Evolutionary conservation across 2,329 filamentous ascomycete genomes (phyloP).

Genomic region (Alternaria metachromatica): DNA sequence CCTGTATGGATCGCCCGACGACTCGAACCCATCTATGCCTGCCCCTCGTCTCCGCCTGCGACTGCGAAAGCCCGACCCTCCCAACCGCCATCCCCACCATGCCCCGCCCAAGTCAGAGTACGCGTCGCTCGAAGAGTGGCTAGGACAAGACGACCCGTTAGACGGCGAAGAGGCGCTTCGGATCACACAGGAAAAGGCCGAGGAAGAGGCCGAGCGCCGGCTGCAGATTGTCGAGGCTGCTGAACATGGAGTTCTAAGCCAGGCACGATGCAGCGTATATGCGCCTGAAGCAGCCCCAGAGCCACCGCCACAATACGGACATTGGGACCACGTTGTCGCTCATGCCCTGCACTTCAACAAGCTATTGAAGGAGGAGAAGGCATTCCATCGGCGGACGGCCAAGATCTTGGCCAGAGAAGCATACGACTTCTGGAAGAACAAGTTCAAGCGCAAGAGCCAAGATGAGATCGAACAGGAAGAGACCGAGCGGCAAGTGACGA

Average conservation of each 20-base stretch:
- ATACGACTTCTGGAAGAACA: conserved; percentile 74
- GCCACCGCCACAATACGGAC: conserved; percentile 80
- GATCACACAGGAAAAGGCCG: conserved; percentile 40
- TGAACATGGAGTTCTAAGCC: conserved; percentile 76
- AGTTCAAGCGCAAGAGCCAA: conserved; percentile 59
- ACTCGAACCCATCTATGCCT: conserved; percentile 25
- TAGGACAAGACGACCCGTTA: conserved; percentile 59
- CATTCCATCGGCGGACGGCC: conserved; percentile 75
- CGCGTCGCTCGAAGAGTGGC: conserved; percentile 69
- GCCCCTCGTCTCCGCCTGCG: conserved; percentile 55
- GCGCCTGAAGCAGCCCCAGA: conserved; percentile 76
- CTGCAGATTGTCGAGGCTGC: conserved; percentile 74
- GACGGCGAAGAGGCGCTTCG: conserved; percentile 51
- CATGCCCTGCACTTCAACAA: conserved; percentile 82
- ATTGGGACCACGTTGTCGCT: conserved; percentile 81
- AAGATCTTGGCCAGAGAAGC: conserved; percentile 82
- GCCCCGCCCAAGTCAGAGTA: conserved; percentile 54
- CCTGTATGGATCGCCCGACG: conserved; percentile 28
- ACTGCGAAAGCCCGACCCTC: conserved; percentile 59
- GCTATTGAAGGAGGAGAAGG: conserved; percentile 79
- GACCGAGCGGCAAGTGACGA: conserved; percentile 67
- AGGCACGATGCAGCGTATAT: conserved; percentile 73
- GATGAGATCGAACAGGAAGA: conserved; percentile 86
- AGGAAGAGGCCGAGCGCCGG: conserved; percentile 72
- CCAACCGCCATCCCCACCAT: conserved; percentile 60